Conservation (phyloP, 2,329 filamentous ascomycete species). For the Fusarium solani-melongenae region DNA sequence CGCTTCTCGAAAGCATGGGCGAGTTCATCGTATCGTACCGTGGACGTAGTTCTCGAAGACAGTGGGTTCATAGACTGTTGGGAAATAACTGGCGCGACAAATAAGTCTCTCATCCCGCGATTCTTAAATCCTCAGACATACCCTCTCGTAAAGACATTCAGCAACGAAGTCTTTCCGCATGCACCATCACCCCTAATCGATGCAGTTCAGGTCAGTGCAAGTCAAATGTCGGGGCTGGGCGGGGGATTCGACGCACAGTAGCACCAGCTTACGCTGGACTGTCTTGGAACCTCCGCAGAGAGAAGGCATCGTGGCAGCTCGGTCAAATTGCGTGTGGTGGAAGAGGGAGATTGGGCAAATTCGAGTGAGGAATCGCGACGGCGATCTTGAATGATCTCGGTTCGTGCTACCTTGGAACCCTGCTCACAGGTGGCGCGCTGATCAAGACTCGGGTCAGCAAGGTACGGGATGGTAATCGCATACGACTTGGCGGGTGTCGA, state of each 20-base stretch:
- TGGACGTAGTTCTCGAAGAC: conserved; percentile 99
- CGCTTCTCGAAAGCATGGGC: neutral
- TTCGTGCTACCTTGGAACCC: conserved; percentile 24
- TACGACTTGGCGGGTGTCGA: neutral
- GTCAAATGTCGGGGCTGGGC: neutral
- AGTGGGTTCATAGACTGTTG: conserved; percentile 97
- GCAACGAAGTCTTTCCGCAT: conserved; percentile 93
- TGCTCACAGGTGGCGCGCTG: conserved; percentile 23
- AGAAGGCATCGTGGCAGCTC: conserved; percentile 43
- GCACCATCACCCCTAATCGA: conserved; percentile 86
- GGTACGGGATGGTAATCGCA: conserved; percentile 13
- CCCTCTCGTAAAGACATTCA: conserved; percentile 99
- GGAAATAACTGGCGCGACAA: conserved; percentile 78
- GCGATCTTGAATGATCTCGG: conserved; percentile 25
- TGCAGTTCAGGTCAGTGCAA: conserved; percentile 24
- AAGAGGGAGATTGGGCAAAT: neutral
- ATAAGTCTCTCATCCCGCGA: conserved; percentile 21
- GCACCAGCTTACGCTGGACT: conserved; percentile 94
- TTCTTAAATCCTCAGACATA: conserved; percentile 56
- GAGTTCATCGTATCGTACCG: conserved; percentile 64
- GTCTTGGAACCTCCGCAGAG: conserved; percentile 81
- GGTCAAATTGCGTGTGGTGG: conserved; percentile 12
- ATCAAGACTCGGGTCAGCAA: conserved; percentile 17
- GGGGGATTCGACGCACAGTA: conserved; percentile 68
- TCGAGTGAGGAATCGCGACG: neutral